A percentile compares a stretch with the other conserved stretches of the same genome.
phyloP scores from a whole-genome alignment of 2,329 filamentous ascomycete genomes.

The Penicillium hesseltinei region DNA sequence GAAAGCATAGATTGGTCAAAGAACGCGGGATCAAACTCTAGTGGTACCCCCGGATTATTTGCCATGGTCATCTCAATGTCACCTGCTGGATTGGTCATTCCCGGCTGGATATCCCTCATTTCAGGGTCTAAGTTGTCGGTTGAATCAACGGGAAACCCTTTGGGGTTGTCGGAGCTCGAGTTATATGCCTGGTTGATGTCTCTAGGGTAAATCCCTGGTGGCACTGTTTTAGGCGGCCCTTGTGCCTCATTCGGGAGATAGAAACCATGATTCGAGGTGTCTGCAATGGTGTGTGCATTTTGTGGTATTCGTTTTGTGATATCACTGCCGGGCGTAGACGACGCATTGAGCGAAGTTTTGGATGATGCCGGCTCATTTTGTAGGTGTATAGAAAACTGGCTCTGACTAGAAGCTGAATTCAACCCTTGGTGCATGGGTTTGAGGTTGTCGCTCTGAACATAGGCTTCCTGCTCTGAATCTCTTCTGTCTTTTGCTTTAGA shows the following conservation, averaged over 20 bases:
- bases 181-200: constrained; percentile 7
- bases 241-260: constrained; percentile 10
- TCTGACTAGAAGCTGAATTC: constrained; percentile 1
- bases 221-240: constrained; percentile 3
- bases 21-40: constrained; percentile 28
- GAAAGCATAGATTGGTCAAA: constrained; percentile 30
- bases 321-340: neutral
- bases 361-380: neutral
- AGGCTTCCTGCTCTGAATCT: constrained; percentile 12
- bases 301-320: neutral
- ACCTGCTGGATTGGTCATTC: constrained; percentile 9
- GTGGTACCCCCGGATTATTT: constrained; percentile 16
- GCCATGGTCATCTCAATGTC: constrained; percentile 22
- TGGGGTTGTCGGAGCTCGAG: constrained; percentile 14
- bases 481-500: constrained; percentile 32
- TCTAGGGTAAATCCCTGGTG: constrained; percentile 7
- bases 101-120: constrained; percentile 10
- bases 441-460: constrained; percentile 9
- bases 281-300: constrained; percentile 1
- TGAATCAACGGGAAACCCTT: constrained; percentile 8
- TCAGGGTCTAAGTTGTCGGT: constrained; percentile 6
- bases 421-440: neutral
- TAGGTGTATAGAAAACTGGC: constrained; percentile 9
- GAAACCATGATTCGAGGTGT: constrained; percentile 6
- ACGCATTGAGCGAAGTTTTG: neutral